phyloP scores from a whole-genome alignment of 441 rosid genomes.

The Raphanus hybrid region DNA sequence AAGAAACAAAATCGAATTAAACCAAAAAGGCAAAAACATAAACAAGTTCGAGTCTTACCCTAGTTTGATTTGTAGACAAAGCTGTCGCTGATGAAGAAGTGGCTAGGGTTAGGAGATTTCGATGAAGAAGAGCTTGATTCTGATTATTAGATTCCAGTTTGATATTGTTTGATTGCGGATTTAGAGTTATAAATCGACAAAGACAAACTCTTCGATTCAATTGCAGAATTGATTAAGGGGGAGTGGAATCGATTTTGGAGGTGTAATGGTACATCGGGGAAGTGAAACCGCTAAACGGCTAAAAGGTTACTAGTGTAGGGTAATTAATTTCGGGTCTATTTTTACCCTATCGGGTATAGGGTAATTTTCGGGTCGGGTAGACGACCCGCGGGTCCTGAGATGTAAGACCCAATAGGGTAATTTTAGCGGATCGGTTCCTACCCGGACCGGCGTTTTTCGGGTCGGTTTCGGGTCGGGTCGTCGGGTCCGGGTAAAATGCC shows the following conservation, averaged over 20 bases:
- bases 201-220: not conserved
- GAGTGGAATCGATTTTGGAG: not conserved
- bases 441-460: too few species aligned
- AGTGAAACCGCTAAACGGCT: too few species aligned
- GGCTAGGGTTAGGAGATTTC: not conserved
- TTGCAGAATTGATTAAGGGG: not conserved
- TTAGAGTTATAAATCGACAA: not conserved
- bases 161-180: not conserved
- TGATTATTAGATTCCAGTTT: not conserved
- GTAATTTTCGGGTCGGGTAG: too few species aligned
- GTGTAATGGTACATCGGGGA: too few species aligned
- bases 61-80: not conserved
- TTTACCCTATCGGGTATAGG: too few species aligned
- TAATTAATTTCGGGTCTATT: too few species aligned
- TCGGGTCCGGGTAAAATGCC: too few species aligned
- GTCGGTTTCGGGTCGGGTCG: too few species aligned
- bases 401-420: too few species aligned
- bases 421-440: too few species aligned
- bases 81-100: not conserved
- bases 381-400: too few species aligned
- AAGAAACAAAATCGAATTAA: not conserved
- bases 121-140: not conserved
- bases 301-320: too few species aligned
- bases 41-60: not conserved
- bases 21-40: not conserved